These are phyloP conservation scores for Alternaria sp. DNA, from an alignment of 2,329 filamentous ascomycete species.

Conservation along the genomic window DNA sequence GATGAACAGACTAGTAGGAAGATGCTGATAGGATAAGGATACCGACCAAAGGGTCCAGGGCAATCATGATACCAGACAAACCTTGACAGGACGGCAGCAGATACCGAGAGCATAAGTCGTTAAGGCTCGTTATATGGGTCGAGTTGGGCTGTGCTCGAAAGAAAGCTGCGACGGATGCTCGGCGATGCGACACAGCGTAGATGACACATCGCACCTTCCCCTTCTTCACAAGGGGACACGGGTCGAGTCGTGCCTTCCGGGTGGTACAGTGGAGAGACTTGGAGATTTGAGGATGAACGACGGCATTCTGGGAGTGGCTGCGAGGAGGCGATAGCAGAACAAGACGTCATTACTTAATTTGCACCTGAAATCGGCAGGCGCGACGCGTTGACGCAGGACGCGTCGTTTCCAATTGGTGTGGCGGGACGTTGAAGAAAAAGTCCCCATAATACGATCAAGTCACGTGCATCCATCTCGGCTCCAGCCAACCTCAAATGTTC, in stretches of 20 bases:
- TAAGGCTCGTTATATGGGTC: background rate
- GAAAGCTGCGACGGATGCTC: background rate
- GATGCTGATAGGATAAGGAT: background rate
- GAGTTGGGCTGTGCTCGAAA: background rate
- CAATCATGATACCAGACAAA: background rate
- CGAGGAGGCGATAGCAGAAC: background rate
- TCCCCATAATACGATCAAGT: slow-evolving; percentile 7
- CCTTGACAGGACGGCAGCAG: background rate
- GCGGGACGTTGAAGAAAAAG: slow-evolving; percentile 12
- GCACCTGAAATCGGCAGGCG: slow-evolving; percentile 1
- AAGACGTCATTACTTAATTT: background rate
- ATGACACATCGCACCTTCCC: slow-evolving; percentile 4
- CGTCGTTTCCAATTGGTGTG: slow-evolving; percentile 1
- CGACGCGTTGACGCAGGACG: slow-evolving; percentile 17
- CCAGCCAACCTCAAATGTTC: slow-evolving; percentile 30
- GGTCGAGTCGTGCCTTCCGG: slow-evolving; percentile 4
- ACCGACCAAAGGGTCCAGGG: background rate
- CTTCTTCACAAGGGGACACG: background rate
- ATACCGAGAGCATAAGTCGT: background rate
- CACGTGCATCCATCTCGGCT: slow-evolving; percentile 25
- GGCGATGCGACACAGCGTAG: background rate
- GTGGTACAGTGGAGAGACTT: background rate
- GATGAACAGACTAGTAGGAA: background rate
- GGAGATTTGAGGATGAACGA: background rate
- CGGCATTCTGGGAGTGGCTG: background rate